Evolutionary conservation across 163 green algal species (phyloP).

Genomic region (Scenedesmus sp.): DNA sequence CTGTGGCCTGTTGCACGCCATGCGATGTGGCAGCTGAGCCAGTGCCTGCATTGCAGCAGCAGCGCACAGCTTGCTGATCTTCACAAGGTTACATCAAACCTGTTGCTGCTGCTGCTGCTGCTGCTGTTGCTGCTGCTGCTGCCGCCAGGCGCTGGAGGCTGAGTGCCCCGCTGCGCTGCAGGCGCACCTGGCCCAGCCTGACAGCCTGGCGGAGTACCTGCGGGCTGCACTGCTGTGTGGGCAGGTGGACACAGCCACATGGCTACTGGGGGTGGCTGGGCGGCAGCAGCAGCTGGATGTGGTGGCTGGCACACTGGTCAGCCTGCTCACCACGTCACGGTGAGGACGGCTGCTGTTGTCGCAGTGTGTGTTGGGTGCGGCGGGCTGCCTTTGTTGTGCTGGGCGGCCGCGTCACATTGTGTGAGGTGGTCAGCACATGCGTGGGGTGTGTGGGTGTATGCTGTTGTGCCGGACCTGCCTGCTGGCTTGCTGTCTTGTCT

Average conservation of each 20-base stretch:
- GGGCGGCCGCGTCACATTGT: too few relatives aligned
- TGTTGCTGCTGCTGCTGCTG: not conserved
- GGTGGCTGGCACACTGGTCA: not conserved
- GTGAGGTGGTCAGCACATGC: too few relatives aligned
- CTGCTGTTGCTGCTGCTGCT: not conserved
- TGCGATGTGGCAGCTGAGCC: not conserved
- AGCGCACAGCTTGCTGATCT: not conserved
- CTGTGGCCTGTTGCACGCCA: not conserved
- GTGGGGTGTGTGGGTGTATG: too few relatives aligned
- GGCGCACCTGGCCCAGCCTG: slow-evolving; percentile 30
- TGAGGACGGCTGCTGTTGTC: not conserved
- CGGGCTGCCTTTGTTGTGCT: too few relatives aligned
- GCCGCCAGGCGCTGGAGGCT: not conserved
- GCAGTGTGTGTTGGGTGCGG: not conserved
- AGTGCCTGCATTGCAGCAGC: not conserved
- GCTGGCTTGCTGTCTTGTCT: too few relatives aligned
- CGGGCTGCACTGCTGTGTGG: slow-evolving; percentile 42
- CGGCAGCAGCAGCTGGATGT: slow-evolving; percentile 17
- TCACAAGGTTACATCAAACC: not conserved
- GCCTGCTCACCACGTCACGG: slow-evolving; percentile 33
- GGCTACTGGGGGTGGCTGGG: slow-evolving; percentile 22
- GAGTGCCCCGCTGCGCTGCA: not conserved
- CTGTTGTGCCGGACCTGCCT: too few relatives aligned
- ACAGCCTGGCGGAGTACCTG: slow-evolving; percentile 40
- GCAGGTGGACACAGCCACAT: slow-evolving; percentile 5